A percentile compares a stretch with the other conserved stretches of the same genome.
phyloP scores from a whole-genome alignment of 2,329 filamentous ascomycete species.

The Dendryphion nanum region DNA sequence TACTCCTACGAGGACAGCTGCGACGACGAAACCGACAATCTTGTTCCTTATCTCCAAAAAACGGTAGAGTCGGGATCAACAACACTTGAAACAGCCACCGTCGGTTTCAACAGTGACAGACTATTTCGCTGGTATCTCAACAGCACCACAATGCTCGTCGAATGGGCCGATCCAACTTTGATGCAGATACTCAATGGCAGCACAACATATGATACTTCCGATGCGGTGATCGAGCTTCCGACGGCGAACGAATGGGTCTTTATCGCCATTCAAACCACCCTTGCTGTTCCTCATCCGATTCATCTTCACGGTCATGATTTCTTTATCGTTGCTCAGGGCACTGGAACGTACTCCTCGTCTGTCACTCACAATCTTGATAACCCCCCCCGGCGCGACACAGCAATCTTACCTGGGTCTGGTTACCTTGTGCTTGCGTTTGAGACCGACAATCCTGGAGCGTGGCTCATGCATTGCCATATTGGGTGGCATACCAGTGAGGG shows the following conservation, averaged over 20 bases:
- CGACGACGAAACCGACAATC: constrained; percentile 33
- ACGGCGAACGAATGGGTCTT: constrained; percentile 38
- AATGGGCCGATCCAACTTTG: constrained; percentile 42
- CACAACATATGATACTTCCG: constrained; percentile 29
- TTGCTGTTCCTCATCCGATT: constrained; percentile 34
- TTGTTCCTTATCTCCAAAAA: constrained; percentile 28
- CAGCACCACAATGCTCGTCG: constrained; percentile 38
- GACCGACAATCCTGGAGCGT: constrained; percentile 37
- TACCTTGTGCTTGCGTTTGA: constrained; percentile 35
- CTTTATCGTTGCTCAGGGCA: constrained; percentile 27
- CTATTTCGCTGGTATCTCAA: constrained; percentile 44
- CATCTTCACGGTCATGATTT: constrained; percentile 36
- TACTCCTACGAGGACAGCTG: constrained; percentile 37
- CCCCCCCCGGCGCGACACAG: constrained; percentile 33
- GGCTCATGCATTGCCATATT: constrained; percentile 41
- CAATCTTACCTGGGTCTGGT: constrained; percentile 28
- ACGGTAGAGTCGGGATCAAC: constrained; percentile 28
- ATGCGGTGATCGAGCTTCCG: constrained; percentile 25
- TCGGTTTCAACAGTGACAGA: constrained; percentile 31
- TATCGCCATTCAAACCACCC: constrained; percentile 39
- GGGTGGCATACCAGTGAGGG: constrained; percentile 37
- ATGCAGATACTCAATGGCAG: constrained; percentile 32
- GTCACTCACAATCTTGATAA: constrained; percentile 24
- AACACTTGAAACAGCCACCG: constrained; percentile 25
- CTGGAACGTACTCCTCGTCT: constrained; percentile 17